Conservation (phyloP, 164 flowering plant species). For the Hamamelis virginiana region DNA sequence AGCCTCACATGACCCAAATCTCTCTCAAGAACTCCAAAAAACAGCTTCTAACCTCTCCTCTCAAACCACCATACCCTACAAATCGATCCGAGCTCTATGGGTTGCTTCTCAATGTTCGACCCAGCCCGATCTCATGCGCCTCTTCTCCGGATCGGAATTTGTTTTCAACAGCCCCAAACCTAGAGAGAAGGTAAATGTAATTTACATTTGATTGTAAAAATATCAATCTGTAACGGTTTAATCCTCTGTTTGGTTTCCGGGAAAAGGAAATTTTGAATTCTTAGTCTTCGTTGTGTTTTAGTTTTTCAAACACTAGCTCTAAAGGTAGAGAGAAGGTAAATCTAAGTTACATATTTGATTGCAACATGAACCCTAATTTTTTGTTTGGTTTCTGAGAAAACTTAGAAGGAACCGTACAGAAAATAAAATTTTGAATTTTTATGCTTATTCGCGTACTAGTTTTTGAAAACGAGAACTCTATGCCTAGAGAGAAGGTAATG, state of each 20-base stretch:
- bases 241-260: conserved; percentile 4
- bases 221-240: neutral
- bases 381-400: neutral
- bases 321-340: too few relatives aligned
- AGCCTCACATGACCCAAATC: conserved; percentile 40
- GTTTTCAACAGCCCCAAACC: conserved; percentile 76
- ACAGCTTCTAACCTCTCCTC: conserved; percentile 46
- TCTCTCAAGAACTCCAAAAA: conserved; percentile 40
- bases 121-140: conserved; percentile 46
- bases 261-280: too few relatives aligned
- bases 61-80: conserved; percentile 45
- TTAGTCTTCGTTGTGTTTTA: too few relatives aligned
- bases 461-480: too few relatives aligned
- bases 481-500: too few relatives aligned
- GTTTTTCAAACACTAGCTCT: too few relatives aligned
- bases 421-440: too few relatives aligned
- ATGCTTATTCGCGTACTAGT: too few relatives aligned
- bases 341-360: neutral
- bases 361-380: neutral
- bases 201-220: too few relatives aligned
- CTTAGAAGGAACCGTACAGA: too few relatives aligned
- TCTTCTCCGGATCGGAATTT: conserved; percentile 57
- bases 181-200: conserved; percentile 63
- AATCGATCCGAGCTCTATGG: conserved; percentile 54
- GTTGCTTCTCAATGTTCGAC: conserved; percentile 32